Base-by-base conservation (phyloP, 2,329 filamentous ascomycete genomes). In the Chlorencoelia australis region DNA sequence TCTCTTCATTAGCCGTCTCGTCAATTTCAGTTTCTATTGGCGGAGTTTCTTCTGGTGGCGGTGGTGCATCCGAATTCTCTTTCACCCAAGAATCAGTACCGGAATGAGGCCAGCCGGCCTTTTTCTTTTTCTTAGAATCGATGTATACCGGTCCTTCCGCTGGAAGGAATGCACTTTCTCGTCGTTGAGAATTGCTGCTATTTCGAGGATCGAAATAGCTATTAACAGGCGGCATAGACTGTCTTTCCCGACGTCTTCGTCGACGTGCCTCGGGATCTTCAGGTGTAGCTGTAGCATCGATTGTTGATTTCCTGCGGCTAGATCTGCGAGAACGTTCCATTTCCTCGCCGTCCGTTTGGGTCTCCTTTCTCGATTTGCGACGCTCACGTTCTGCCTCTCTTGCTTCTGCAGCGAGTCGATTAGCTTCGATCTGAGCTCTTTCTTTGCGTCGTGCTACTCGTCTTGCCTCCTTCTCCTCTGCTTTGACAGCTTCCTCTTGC, bases 41-140 rank as follows among this genome's bases (percentile, higher is more conserved):
- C 15, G 41, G 39, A 7, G 30, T 29, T 31, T 50, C 60, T 0
- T 66, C 64, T 1, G 71, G 72, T 2, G 74, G 73, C 3, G 73
- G 72, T 2, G 71, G 71, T 3, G 73, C 73, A 46, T 77, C 75
- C 2, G 69, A 72, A 47, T 76, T 68, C 9, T 79, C 73, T 55
- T 77, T 77, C 4, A 79, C 74, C 75, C 75, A 79, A 0, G 73
- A 78, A 7, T 71, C 73, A 0, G 74, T 79, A 17, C 75, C 74
- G 5, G 70, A 76, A 51, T 77, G 71, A 13, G 75, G 74, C 75
- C 75, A 79, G 7, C 61, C 62, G 7, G 64, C 44, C 33, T 50
- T 59, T 16, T 48, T 35, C 35, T 47, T 53, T 38, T 49, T 51
- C 22, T 42, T 50, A 6, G 51, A 46, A 32, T 47, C 46, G 32